phyloP scores from a whole-genome alignment of 805 yeast genomes.

The Wickerhamiella lipophila region DNA sequence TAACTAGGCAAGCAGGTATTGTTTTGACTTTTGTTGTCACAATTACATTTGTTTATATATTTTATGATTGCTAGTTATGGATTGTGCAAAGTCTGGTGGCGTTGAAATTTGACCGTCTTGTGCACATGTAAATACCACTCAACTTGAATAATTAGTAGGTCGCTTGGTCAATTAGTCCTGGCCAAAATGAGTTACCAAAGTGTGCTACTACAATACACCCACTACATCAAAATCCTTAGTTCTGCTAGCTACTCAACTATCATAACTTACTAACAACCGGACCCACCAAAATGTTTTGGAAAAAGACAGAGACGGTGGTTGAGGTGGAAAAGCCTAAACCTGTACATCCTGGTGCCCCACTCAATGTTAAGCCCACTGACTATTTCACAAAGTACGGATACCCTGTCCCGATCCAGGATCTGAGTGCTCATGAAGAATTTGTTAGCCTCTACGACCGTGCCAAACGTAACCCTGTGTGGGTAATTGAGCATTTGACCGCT shows the following conservation, averaged over 20 bases:
- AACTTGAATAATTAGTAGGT: too few relatives aligned
- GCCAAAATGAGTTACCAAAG: too few relatives aligned
- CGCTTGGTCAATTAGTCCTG: too few relatives aligned
- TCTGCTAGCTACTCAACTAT: neutral
- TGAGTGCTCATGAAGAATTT: slow-evolving; percentile 60
- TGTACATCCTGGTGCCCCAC: slow-evolving; percentile 16
- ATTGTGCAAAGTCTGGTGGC: too few relatives aligned
- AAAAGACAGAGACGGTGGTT: neutral
- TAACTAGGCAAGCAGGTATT: too few relatives aligned
- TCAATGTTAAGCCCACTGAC: slow-evolving; percentile 53
- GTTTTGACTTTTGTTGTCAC: too few relatives aligned
- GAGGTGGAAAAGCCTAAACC: neutral
- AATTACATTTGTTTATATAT: too few relatives aligned
- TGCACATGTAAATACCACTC: too few relatives aligned
- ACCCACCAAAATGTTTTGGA: slow-evolving; percentile 3
- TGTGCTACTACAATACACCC: too few relatives aligned
- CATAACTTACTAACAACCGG: neutral
- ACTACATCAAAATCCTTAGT: too few relatives aligned
- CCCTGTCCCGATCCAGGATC: slow-evolving; percentile 89
- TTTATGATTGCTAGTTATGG: too few relatives aligned
- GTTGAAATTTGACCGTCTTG: too few relatives aligned
- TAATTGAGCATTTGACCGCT: slow-evolving; percentile 74
- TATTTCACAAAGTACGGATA: slow-evolving; percentile 80
- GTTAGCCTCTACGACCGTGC: slow-evolving; percentile 77
- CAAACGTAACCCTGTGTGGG: slow-evolving; percentile 66